phyloP scores from a whole-genome alignment of 1,284 basidiomycete genomes.

The Caloboletus inedulis region DNA sequence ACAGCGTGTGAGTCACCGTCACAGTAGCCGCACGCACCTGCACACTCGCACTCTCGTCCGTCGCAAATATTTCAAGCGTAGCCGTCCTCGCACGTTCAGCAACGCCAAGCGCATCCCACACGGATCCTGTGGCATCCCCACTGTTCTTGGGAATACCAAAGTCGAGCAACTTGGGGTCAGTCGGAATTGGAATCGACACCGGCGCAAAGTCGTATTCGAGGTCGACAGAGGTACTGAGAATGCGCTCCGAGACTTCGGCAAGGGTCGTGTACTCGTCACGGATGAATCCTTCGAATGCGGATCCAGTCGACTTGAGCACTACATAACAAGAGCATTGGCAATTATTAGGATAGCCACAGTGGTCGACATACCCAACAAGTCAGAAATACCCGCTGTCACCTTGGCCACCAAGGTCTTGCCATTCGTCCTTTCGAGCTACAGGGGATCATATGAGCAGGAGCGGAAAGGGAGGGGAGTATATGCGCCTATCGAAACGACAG shows the following conservation, averaged over 20 bases:
- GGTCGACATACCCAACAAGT: constrained; percentile 65
- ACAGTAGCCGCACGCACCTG: constrained; percentile 52
- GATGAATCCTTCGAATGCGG: constrained; percentile 80
- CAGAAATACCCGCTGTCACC: constrained; percentile 69
- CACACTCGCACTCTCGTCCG: constrained; percentile 87
- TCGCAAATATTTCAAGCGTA: constrained; percentile 82
- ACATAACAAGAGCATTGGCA: background rate
- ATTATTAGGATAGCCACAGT: background rate
- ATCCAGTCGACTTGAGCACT: constrained; percentile 91
- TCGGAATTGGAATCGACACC: constrained; percentile 45
- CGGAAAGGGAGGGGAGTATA: background rate
- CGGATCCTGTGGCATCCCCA: constrained; percentile 42
- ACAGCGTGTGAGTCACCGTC: background rate
- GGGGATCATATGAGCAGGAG: background rate
- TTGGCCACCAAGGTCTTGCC: constrained; percentile 60
- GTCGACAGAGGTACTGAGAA: constrained; percentile 84
- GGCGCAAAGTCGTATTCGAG: constrained; percentile 63
- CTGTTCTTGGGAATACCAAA: constrained; percentile 46
- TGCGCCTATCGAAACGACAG: background rate
- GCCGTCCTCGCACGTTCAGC: constrained; percentile 55
- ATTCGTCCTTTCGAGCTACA: constrained; percentile 56
- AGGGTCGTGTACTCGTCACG: constrained; percentile 90
- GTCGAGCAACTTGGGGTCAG: constrained; percentile 47
- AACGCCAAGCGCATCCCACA: constrained; percentile 63
- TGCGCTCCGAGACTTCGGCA: constrained; percentile 76